phyloP scores from a whole-genome alignment of 2,329 filamentous ascomycete genomes.

The Paraphoma sp. region DNA sequence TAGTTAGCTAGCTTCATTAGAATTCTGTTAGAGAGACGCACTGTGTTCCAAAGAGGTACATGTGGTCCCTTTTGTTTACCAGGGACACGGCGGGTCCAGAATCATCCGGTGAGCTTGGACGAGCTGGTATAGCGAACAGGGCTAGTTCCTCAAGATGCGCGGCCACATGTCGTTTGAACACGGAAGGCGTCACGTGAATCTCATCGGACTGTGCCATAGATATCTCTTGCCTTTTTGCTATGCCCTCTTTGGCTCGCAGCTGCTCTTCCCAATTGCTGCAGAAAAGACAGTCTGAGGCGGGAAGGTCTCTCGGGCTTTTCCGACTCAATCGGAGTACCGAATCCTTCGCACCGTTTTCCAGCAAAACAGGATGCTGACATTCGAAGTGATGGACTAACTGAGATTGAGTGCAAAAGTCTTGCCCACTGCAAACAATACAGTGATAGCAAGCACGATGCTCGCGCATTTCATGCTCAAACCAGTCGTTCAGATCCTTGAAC shows the following conservation, averaged over 20 bases:
- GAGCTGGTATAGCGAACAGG: constrained; percentile 14
- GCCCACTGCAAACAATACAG: constrained; percentile 15
- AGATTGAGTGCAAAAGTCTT: constrained; percentile 1
- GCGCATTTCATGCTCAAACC: constrained; percentile 27
- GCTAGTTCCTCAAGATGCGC: constrained; percentile 25
- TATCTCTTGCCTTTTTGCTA: neutral
- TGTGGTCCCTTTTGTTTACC: too few relatives aligned
- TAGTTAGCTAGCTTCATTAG: too few relatives aligned
- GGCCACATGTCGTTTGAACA: constrained; percentile 25
- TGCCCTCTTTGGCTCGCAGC: neutral
- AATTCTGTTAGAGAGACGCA: too few relatives aligned
- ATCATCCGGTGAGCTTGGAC: too few relatives aligned
- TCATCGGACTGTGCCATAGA: neutral
- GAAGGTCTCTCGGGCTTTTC: neutral
- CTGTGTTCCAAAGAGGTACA: too few relatives aligned
- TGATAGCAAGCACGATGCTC: constrained; percentile 15
- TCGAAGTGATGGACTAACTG: constrained; percentile 14
- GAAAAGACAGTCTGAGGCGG: neutral
- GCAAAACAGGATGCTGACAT: constrained; percentile 7
- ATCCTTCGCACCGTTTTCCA: constrained; percentile 2
- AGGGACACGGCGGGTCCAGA: too few relatives aligned
- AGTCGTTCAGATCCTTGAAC: constrained; percentile 21
- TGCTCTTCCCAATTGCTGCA: neutral
- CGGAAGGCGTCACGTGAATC: constrained; percentile 9
- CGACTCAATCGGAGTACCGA: neutral